Evolutionary conservation across 768 basidiomycete genomes (phyloP), one percentile per base, ranked within the genome.

Genomic region (Leccinellum luteum): DNA sequence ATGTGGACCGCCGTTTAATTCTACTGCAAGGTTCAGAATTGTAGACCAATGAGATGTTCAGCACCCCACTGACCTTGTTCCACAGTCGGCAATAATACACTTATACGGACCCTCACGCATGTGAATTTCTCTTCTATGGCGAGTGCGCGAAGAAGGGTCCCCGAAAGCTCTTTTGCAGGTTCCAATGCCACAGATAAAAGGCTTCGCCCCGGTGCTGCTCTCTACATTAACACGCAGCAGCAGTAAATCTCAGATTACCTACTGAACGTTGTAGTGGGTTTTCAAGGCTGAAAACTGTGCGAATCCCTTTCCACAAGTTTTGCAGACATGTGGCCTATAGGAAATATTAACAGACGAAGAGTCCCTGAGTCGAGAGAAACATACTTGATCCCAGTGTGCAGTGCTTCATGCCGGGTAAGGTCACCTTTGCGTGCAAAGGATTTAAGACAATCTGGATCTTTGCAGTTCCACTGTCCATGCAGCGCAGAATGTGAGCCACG

Each of bases 191-290:
- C 89, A 90, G 6, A 52, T 52, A 62, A 76, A 79, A 1, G 86
- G 87, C 67, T 81, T 84, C 10, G 55, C 69, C 45, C 73, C 74
- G 14, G 83, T 79, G 55, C 86, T 87, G 54, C 44, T 51, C 41
- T 31, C 15, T 28, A 41, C 12, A 4, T 72, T 19, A 72, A 51
- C 27, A 55, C 32, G 9, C 14, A 48, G 12, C 27, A 32, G 21
- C 21, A n/a, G 31, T 51, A 14, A 4, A 57, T 14, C 25, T 41
- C 13, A 53, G 59, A 53, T 25, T 13, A 69, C 86, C 58, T 70
- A 90, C 89, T 90, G 89, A 19, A 75, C 75, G 57, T 89, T 90
- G 52, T 60, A 55, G 60, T 90, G 89, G 2, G 83, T 86, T 60
- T 81, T 83, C 52, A 90, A 73, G 2, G 81, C 84, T 3, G 83